Percentiles rank a stretch among this genome's conserved stretches.
phyloP scores from a whole-genome alignment of 2,329 filamentous ascomycete species.

The Tolypocladium inflatum region DNA sequence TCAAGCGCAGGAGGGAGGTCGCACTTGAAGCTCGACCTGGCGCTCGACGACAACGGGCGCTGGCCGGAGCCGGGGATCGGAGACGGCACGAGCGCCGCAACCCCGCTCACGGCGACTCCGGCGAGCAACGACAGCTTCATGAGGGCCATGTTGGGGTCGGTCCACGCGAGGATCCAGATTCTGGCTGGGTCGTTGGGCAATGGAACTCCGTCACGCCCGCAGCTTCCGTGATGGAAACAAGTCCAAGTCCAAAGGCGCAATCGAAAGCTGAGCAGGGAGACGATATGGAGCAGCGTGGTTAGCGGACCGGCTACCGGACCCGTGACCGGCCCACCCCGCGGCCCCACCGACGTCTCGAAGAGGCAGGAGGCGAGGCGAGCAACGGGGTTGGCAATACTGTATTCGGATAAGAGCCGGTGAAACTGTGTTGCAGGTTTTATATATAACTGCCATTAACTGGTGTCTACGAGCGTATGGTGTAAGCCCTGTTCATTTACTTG shows the following conservation, averaged over 20 bases:
- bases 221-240: background rate
- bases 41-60: background rate
- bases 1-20: constrained; percentile 23
- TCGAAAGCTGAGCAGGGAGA: background rate
- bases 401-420: background rate
- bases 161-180: background rate
- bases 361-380: background rate
- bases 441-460: background rate
- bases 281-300: background rate
- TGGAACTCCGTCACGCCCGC: background rate
- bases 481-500: background rate
- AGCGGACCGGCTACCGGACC: background rate
- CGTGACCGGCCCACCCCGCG: background rate
- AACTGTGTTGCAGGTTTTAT: background rate
- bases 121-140: constrained; percentile 1
- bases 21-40: constrained; percentile 14
- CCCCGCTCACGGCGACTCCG: background rate
- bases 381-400: background rate
- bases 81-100: constrained; percentile 2
- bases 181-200: background rate
- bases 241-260: background rate
- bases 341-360: background rate
- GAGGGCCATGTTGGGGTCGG: background rate
- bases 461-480: too few species aligned
- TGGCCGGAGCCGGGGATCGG: background rate